These are phyloP conservation scores for Domatiomyces catenatus DNA, from an alignment of 2,329 filamentous ascomycete genomes.

Conservation along the genomic window DNA sequence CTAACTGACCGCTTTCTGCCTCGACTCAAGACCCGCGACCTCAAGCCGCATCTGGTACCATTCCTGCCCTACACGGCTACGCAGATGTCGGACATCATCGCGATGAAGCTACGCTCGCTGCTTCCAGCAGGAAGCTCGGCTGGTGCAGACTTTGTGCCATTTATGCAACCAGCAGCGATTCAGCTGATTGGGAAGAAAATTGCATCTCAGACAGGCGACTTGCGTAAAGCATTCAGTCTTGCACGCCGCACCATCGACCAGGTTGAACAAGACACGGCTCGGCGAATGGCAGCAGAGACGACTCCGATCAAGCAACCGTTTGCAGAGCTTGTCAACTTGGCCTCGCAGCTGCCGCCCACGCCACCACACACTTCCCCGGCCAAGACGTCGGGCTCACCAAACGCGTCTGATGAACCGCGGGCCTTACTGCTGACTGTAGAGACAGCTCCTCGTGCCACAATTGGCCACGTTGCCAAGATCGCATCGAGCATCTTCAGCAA, in stretches of 20 bases:
- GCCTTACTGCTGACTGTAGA: constrained; percentile 50
- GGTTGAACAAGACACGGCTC: constrained; percentile 70
- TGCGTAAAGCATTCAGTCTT: constrained; percentile 91
- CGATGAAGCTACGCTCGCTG: constrained; percentile 61
- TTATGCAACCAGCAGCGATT: constrained; percentile 85
- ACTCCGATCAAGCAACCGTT: constrained; percentile 63
- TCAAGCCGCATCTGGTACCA: constrained; percentile 77
- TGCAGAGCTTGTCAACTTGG: constrained; percentile 58
- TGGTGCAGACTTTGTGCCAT: constrained; percentile 54
- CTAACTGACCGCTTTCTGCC: constrained; percentile 90
- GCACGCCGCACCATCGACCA: constrained; percentile 78
- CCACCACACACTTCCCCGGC: constrained; percentile 34
- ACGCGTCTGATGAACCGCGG: constrained; percentile 19
- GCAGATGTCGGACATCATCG: constrained; percentile 80
- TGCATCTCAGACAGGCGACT: constrained; percentile 79
- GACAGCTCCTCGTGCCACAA: constrained; percentile 74
- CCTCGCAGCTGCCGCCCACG: neutral
- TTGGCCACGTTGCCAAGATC: constrained; percentile 81
- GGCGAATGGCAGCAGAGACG: constrained; percentile 43
- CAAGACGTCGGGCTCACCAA: constrained; percentile 8
- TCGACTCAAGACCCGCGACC: constrained; percentile 76
- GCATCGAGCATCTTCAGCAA: constrained; percentile 83
- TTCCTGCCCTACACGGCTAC: constrained; percentile 82
- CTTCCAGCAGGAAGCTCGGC: constrained; percentile 39
- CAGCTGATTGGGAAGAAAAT: constrained; percentile 91